phyloP scores from a whole-genome alignment of 192 early-diverging fungal species.

The Coemansia furcata region DNA sequence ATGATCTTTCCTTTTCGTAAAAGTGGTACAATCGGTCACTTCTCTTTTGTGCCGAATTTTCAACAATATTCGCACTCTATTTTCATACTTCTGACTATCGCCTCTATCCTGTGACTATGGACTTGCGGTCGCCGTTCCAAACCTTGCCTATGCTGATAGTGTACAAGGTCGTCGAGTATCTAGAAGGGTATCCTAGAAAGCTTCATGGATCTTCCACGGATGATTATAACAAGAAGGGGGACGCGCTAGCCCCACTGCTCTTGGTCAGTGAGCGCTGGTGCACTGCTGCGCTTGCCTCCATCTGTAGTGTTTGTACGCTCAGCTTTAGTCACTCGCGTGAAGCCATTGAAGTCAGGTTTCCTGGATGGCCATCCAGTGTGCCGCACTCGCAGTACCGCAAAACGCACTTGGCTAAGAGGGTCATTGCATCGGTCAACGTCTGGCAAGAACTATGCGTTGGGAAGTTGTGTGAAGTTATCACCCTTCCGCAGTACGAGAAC shows the following conservation, averaged over 20 bases:
- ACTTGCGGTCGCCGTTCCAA: not conserved
- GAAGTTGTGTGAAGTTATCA: not conserved
- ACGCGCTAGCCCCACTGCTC: not conserved
- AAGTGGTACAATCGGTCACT: not conserved
- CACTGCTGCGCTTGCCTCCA: not conserved
- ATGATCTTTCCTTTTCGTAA: not conserved
- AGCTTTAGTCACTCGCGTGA: not conserved
- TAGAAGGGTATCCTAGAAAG: not conserved
- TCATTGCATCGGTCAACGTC: not conserved
- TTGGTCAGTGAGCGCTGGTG: slow-evolving; percentile 3
- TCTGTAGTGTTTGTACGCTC: not conserved
- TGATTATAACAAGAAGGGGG: not conserved
- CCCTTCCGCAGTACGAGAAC: not conserved
- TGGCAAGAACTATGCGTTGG: not conserved
- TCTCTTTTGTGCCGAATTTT: not conserved
- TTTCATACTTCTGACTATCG: not conserved
- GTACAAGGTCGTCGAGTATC: not conserved
- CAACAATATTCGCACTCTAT: not conserved
- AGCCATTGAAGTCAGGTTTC: not conserved
- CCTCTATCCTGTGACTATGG: not conserved
- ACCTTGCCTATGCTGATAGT: slow-evolving; percentile 1
- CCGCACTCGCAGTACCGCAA: not conserved
- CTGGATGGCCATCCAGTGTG: not conserved
- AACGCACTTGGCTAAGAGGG: not conserved
- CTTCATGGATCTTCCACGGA: too few relatives aligned